Conservation (phyloP, 2,329 filamentous ascomycete species). For the Colletotrichum noveboracense region DNA sequence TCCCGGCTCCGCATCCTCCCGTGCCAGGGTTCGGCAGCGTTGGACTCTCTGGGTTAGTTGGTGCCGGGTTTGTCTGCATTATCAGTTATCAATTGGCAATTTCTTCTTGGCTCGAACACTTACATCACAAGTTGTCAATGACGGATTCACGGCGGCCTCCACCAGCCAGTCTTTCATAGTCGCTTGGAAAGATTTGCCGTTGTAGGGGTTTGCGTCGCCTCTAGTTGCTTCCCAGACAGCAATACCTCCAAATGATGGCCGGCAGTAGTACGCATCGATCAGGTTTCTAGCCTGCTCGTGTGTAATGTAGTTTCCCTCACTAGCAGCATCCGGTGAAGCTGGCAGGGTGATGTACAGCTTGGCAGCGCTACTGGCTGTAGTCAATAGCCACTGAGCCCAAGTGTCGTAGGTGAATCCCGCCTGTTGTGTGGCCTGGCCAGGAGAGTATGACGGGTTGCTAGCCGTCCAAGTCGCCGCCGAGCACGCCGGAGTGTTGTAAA, state of each 20-base stretch:
- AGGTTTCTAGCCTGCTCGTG: slow-evolving; percentile 25
- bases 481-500: slow-evolving; percentile 52
- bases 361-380: slow-evolving; percentile 28
- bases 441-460: slow-evolving; percentile 29
- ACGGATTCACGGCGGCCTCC: background rate
- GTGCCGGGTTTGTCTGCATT: background rate
- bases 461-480: slow-evolving; percentile 31
- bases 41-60: background rate
- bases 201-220: slow-evolving; percentile 14
- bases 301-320: slow-evolving; percentile 26
- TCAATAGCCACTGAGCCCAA: slow-evolving; percentile 30
- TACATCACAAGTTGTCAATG: slow-evolving; percentile 1
- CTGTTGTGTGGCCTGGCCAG: slow-evolving; percentile 20
- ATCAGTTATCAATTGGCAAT: background rate
- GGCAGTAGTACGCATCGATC: slow-evolving; percentile 29
- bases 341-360: slow-evolving; percentile 36
- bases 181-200: slow-evolving; percentile 19
- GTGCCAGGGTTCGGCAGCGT: background rate
- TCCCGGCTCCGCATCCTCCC: slow-evolving; percentile 5
- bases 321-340: slow-evolving; percentile 28
- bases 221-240: slow-evolving; percentile 36
- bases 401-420: slow-evolving; percentile 34
- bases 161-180: slow-evolving; percentile 13
- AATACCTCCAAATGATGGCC: slow-evolving; percentile 31
- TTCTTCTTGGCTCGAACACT: background rate